phyloP scores from a whole-genome alignment of 345 rosid species.

The Combretum micranthum region DNA sequence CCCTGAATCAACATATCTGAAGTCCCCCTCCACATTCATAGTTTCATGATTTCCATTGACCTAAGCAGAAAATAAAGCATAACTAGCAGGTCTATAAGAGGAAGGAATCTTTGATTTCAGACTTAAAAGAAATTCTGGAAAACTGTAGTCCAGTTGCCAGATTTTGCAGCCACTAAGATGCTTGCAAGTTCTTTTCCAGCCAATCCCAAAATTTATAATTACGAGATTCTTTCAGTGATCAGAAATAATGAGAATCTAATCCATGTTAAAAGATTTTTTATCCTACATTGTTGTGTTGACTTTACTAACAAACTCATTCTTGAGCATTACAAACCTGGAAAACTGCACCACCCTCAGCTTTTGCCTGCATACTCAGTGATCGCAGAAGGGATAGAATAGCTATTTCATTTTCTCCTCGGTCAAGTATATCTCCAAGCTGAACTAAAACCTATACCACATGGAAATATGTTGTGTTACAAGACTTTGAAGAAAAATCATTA shows the following conservation, averaged over 20 bases:
- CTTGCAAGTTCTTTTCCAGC: no score
- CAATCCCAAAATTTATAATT: no score
- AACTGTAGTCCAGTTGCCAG: no score
- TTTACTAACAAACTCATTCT: not conserved
- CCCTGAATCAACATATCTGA: slow-evolving; percentile 66
- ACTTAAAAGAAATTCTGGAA: not conserved
- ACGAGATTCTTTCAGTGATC: no score
- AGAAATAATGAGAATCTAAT: no score
- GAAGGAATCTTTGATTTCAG: not conserved
- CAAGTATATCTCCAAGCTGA: slow-evolving; percentile 92
- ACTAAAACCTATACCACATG: slow-evolving; percentile 47
- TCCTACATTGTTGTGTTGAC: not conserved
- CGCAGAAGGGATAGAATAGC: slow-evolving; percentile 71
- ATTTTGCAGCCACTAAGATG: no score
- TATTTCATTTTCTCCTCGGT: slow-evolving; percentile 83
- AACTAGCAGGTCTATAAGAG: not conserved
- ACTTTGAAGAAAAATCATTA: slow-evolving; percentile 6
- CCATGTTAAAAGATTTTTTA: no score
- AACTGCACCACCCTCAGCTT: slow-evolving; percentile 82
- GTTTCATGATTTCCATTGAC: slow-evolving; percentile 94
- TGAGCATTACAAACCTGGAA: slow-evolving; percentile 57
- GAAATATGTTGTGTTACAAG: not conserved
- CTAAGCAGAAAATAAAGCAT: slow-evolving; percentile 22
- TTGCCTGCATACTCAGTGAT: slow-evolving; percentile 69
- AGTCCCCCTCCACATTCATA: slow-evolving; percentile 91